These are phyloP conservation scores for Vinca minor DNA, from an alignment of 257 asterid species.

Conservation along the genomic window DNA sequence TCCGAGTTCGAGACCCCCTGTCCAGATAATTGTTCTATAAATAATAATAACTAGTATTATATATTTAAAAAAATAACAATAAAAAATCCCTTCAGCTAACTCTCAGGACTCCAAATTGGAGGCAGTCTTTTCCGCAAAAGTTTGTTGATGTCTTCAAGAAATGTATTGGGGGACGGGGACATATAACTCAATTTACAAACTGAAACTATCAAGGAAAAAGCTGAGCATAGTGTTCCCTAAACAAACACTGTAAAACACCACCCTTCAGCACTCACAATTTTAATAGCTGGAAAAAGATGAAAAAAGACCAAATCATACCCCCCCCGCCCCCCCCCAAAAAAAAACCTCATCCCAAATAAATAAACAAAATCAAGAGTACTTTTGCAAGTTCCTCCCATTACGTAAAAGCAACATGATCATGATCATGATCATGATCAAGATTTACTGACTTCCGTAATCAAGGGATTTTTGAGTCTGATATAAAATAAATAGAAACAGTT, in stretches of 20 bases:
- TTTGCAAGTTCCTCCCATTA: background rate
- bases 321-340: no score
- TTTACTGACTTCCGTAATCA: no score
- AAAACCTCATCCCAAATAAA: no score
- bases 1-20: no score
- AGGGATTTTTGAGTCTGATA: no score
- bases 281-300: background rate
- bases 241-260: background rate
- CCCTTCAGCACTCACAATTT: background rate
- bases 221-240: background rate
- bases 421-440: no score
- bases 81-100: background rate
- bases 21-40: no score
- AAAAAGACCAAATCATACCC: no score
- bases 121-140: background rate
- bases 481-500: background rate
- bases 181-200: background rate
- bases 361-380: background rate
- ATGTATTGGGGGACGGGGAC: background rate
- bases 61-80: no score
- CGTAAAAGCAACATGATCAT: background rate
- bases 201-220: background rate
- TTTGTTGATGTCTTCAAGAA: background rate
- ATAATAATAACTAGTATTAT: no score
- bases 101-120: background rate